Percentiles rank a stretch among this genome's conserved stretches.
Evolutionary conservation across 805 yeast species (phyloP).

Genomic region (Komagataella pseudopastoris): DNA sequence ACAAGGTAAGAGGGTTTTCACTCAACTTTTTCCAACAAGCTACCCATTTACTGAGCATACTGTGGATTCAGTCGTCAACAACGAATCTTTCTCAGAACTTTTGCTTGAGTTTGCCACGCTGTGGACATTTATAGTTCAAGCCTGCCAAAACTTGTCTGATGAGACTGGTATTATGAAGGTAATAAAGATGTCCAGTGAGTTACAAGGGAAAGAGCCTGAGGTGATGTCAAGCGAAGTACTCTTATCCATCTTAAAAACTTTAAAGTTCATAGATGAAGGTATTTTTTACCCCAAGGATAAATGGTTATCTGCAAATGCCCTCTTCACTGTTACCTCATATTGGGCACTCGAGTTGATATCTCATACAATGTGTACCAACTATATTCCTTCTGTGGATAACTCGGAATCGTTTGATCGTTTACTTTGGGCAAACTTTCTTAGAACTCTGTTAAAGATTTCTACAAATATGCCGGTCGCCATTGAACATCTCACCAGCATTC

Average conservation of each 20-base stretch:
- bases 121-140: constrained; percentile 14
- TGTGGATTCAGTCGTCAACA: constrained; percentile 63
- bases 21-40: constrained; percentile 51
- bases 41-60: constrained; percentile 55
- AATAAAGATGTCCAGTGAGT: not conserved
- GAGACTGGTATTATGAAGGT: not conserved
- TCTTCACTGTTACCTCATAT: constrained; percentile 42
- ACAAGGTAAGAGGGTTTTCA: constrained; percentile 50
- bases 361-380: constrained; percentile 32
- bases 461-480: constrained; percentile 56
- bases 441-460: constrained; percentile 41
- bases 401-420: constrained; percentile 42
- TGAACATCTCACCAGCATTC: constrained; percentile 59
- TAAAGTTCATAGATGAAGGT: constrained; percentile 36
- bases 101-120: constrained; percentile 55
- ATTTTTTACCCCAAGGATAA: constrained; percentile 51
- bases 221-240: not conserved
- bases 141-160: not conserved
- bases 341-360: constrained; percentile 38
- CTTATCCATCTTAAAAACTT: constrained; percentile 26
- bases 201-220: not conserved
- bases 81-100: constrained; percentile 56
- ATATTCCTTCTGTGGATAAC: constrained; percentile 37
- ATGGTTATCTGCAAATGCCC: constrained; percentile 60
- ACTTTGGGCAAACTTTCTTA: constrained; percentile 57